phyloP scores from a whole-genome alignment of 305 asterid genomes.

The Withania somnifera region DNA sequence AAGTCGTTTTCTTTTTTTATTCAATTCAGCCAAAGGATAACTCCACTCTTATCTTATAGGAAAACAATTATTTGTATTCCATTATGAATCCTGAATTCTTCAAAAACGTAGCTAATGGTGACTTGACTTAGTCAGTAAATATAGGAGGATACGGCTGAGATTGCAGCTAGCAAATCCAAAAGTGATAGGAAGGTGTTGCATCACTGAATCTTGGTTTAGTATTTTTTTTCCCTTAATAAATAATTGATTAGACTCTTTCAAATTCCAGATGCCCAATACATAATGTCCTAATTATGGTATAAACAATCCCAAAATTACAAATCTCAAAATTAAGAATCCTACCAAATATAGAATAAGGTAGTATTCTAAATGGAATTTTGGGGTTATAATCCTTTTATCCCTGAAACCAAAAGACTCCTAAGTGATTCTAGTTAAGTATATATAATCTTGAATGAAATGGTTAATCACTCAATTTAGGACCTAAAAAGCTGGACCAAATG shows the following conservation, averaged over 20 bases:
- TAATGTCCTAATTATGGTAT: too few relatives aligned
- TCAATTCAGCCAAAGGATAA: not conserved
- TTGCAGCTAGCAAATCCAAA: not conserved
- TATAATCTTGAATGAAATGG: not conserved
- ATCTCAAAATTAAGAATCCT: not conserved
- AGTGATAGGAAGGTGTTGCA: not conserved
- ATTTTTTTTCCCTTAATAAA: too few relatives aligned
- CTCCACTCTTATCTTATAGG: too few relatives aligned
- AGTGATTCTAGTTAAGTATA: not conserved
- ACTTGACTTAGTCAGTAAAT: not conserved
- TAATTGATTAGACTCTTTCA: not conserved
- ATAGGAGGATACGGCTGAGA: not conserved
- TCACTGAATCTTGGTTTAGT: not conserved
- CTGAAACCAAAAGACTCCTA: not conserved
- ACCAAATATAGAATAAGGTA: not conserved
- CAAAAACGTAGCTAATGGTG: not conserved
- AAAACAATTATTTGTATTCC: not conserved
- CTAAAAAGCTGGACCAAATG: not conserved
- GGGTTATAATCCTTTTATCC: not conserved
- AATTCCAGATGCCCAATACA: not conserved
- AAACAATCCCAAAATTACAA: not conserved
- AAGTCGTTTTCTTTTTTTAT: not conserved
- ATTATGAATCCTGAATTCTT: not conserved
- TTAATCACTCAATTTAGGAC: not conserved
- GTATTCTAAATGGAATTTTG: not conserved